Base-by-base conservation (phyloP, 257 asterid species). In the Datura wrightii region DNA sequence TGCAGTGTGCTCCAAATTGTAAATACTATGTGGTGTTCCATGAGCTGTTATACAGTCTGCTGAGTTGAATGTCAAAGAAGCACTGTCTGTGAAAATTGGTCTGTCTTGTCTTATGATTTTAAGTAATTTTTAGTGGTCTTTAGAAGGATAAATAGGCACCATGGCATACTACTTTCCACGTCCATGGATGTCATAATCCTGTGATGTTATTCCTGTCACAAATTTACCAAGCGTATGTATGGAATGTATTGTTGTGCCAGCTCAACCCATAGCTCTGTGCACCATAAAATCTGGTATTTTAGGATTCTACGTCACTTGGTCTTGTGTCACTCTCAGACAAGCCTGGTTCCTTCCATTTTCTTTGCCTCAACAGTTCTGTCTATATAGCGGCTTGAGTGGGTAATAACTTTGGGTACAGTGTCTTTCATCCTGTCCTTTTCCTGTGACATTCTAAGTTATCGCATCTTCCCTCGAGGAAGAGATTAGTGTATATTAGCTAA, bases 251-350 rank as follows among this genome's bases (percentile, higher is more conserved):
- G 10, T 46, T 46, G 59, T 10, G 59, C 11, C 11, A 44, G 59
- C 19, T 10, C 2, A 74, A 48, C 13, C 79, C 19, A 46, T 46
- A 71, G 7, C 56, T 70, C 37, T 71, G 36, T 71, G n/a, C 19
- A 46, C 80, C 80, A 74, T 34, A 74, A 44, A 72, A 19, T 74
- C 59, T 74, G 42, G 41, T 11, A 74, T 19, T 42, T 74, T 48
- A 74, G 58, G 36, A 44, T 59, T 46, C 67, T 10, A 37, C 56
- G 10, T 46, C 80, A 46, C 41, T 46, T 72, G 42, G 60, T 74
- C 60, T 10, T 74, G 44, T 24, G 14, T 24, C 60, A 50, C 13
- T 74, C 24, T 50, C 39, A 74, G 44, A 74, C 5, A 24, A 46
- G 24, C 44, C 6, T 5, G 39, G 13, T 24, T 74, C 81, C 81